These are phyloP conservation scores for Citrus glauca DNA, from an alignment of 345 rosid species.

Conservation along the genomic window DNA sequence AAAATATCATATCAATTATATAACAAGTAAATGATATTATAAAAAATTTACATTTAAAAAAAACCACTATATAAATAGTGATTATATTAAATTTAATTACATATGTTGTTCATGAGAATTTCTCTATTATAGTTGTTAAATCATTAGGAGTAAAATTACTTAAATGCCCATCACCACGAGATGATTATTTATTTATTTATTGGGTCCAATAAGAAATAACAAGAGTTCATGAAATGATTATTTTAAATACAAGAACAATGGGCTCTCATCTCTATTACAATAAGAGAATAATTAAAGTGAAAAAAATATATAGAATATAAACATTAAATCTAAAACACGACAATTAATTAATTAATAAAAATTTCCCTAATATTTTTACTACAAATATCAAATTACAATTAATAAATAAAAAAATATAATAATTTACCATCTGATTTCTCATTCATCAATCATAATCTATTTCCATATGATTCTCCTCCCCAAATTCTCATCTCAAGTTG, in stretches of 20 bases:
- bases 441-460: constrained; percentile 13
- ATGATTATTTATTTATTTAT: not conserved
- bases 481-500: constrained; percentile 23
- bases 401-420: not conserved
- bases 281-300: not conserved
- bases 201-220: not conserved
- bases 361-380: not conserved
- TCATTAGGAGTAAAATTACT: not conserved
- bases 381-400: not conserved
- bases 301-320: no score
- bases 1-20: no score
- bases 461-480: constrained; percentile 20
- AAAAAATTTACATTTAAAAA: no score
- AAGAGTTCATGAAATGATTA: not conserved
- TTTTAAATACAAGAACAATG: not conserved
- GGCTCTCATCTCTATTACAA: not conserved
- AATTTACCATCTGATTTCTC: not conserved
- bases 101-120: no score
- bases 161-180: not conserved
- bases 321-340: not conserved
- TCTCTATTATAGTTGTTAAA: not conserved
- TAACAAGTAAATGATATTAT: no score
- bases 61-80: no score
- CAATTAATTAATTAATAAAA: not conserved
- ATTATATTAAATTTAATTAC: no score